These are phyloP conservation scores for Pythium aristosporum DNA, from an alignment of 352 stramenopile species.

Conservation along the genomic window DNA sequence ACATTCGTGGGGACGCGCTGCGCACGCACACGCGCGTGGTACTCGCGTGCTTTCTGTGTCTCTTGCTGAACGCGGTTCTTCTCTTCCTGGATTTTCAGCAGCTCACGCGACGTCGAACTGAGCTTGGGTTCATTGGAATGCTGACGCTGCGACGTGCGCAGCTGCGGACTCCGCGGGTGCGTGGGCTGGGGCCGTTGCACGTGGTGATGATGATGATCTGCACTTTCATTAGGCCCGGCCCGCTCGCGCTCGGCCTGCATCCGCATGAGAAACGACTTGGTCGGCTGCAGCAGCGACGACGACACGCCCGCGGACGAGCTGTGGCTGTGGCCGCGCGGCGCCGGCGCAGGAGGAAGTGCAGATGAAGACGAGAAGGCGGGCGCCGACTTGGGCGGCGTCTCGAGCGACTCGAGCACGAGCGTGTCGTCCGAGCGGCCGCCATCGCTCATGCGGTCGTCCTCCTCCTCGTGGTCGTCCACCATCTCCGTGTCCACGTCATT, in stretches of 20 bases:
- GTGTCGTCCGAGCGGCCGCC: conserved; percentile 33
- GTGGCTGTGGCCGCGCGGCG: conserved; percentile 9
- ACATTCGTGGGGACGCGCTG: conserved; percentile 66
- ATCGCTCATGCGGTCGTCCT: conserved; percentile 51
- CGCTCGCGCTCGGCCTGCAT: conserved; percentile 63
- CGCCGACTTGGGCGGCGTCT: conserved; percentile 18
- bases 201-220: not conserved
- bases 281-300: conserved; percentile 67
- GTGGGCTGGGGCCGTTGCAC: conserved; percentile 36
- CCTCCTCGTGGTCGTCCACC: conserved; percentile 11
- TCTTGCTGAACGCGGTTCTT: conserved; percentile 62
- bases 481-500: conserved; percentile 30
- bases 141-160: conserved; percentile 41
- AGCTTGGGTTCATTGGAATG: conserved; percentile 45
- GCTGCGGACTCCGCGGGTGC: conserved; percentile 45
- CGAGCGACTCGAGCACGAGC: conserved; percentile 40
- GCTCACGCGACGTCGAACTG: conserved; percentile 75
- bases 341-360: conserved; percentile 3
- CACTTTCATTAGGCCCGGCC: conserved; percentile 28
- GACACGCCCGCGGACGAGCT: conserved; percentile 15
- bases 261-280: conserved; percentile 56
- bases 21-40: conserved; percentile 69
- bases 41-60: conserved; percentile 74
- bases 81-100: conserved; percentile 79
- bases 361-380: conserved; percentile 2